phyloP scores from a whole-genome alignment of 495 filamentous ascomycete species.

The Sordaria brevicollis region DNA sequence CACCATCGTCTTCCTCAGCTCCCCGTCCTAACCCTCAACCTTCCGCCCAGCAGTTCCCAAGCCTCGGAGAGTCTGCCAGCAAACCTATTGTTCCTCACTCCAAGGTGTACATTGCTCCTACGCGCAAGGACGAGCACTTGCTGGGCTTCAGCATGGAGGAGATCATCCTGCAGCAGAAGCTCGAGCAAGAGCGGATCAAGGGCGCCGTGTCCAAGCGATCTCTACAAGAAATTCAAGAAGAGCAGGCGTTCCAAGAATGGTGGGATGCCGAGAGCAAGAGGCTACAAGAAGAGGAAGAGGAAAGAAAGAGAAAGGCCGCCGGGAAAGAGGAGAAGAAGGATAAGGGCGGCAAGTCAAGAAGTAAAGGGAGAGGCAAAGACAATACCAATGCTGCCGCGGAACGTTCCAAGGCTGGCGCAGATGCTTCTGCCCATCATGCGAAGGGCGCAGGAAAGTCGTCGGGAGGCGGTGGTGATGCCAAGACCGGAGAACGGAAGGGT shows the following conservation, averaged over 20 bases:
- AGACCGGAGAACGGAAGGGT: conserved; percentile 7
- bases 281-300: conserved; percentile 53
- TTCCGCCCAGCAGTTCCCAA: neutral
- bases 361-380: neutral
- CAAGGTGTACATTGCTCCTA: conserved; percentile 36
- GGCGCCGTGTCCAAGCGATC: conserved; percentile 81
- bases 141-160: conserved; percentile 69
- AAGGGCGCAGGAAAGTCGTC: neutral
- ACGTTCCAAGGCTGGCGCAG: neutral
- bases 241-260: conserved; percentile 96
- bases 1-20: neutral
- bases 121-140: conserved; percentile 41
- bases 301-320: conserved; percentile 20
- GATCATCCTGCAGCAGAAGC: conserved; percentile 78
- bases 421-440: neutral
- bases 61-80: neutral
- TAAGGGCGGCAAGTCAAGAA: neutral
- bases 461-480: neutral
- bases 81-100: conserved; percentile 36
- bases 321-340: conserved; percentile 10
- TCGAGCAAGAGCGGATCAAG: conserved; percentile 69
- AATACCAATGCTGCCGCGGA: neutral
- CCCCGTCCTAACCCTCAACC: conserved; percentile 8
- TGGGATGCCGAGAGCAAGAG: conserved; percentile 86
- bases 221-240: conserved; percentile 85